Evolutionary conservation across 139 green algal genomes (phyloP), one percentile per base, ranked within the genome.

Genomic region (Astrephomene gubernaculifera): DNA sequence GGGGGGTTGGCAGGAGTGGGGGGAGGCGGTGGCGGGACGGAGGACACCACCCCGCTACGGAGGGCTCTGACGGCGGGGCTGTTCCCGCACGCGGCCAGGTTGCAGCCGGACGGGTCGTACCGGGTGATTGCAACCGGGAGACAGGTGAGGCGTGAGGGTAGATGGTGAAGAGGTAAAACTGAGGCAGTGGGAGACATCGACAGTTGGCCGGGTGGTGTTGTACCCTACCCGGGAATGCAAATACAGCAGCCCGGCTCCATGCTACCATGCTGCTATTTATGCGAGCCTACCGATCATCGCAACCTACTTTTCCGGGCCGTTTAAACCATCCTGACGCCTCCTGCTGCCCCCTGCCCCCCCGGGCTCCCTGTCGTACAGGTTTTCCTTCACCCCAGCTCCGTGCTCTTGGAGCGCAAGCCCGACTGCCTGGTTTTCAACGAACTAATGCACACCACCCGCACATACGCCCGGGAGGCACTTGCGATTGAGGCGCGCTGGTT

Each of bases 391-490:
- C 96, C 96, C 12, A 96, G 90, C 31, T 95, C 89, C 1, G 94
- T 97, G 45, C 91, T 98, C 35, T 71, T 83, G 53, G 85, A 89
- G 35, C 61, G 60, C 36, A 89, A 90, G 74, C 88, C 93, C 6
- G 88, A 90, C n/a, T 94, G 81, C 81, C 90, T 98, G 1, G 91
- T 98, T 31, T 98, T 98, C 87, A 92, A 90, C 73, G 95, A 98
- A 87, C 83, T 98, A 38, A 81, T 96, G 68, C 89, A 88, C 74
- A 98, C 96, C 67, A 94, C 88, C 1, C 90, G 90, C 73, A 87
- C 93, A 43, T 98, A 98, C 82, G 95, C 92, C 24, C 89, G 93
- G 4, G 87, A 93, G 0, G 91, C 93, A 19, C 87, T 83, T 0
- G 84, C 68, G 21, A 89, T 98, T 0, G 94, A 98, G 33, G 49